Evolutionary conservation across 2,329 filamentous ascomycete genomes (phyloP), one percentile per base, ranked within the genome.

Genomic region (Drechslerella dactyloides): DNA sequence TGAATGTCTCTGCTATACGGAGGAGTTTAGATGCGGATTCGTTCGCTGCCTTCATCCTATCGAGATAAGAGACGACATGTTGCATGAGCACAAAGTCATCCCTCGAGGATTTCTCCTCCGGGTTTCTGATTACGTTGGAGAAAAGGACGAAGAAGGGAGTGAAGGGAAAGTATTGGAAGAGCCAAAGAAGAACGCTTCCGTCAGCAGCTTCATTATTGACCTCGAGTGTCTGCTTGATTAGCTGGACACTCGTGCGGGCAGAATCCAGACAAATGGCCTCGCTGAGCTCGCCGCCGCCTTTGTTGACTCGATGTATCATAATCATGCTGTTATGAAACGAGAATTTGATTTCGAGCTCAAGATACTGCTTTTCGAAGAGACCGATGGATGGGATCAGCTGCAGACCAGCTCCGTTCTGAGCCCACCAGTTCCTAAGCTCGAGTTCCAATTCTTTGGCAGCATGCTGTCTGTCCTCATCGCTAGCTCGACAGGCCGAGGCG

Each of bases 71-170:
- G 35, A 76, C 75, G 13, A 76, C 75, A 40, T 62, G 69, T 35
- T 76, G 75, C 75, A 76, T 76, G 2, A 76, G 57, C 4, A 72
- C 61, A 27, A 75, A 76, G 51, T 76, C 75, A 5, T 69, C 63
- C 19, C 60, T 50, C 4, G 64, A 69, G 15, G 63, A 63, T 51
- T 66, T 63, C 27, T 66, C 65, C n/a, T 72, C 62, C 1, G 76
- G 76, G 17, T 76, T 75, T 10, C 76, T 57, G 52, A 86, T 82
- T 59, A 85, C 80, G 69, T 84, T 82, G 75, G 84, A 85, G 77
- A 87, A 86, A 24, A 87, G 79, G 24, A 86, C 83, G 61, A 86
- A 85, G 75, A 86, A 85, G 0, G 85, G 85, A 0, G 84, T 83
- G 75, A 87, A 87, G 0, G 85, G 85, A 1, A 83, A 83, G 70